Evolutionary conservation across 1,139 yeast genomes (phyloP).

Genomic region (Taphrina wiesneri): DNA sequence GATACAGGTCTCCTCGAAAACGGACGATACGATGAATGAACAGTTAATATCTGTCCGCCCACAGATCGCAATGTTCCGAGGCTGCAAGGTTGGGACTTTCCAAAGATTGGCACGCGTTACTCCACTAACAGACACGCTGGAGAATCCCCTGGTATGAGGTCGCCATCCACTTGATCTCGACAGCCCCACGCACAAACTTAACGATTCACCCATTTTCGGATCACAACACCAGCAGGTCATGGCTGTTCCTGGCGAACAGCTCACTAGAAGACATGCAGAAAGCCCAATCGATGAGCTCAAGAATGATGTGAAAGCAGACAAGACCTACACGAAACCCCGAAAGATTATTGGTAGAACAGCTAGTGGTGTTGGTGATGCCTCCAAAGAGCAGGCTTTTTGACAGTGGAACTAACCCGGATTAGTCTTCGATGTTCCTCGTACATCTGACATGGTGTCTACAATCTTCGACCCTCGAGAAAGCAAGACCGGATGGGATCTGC

Average conservation of each 20-base stretch:
- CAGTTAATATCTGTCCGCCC: no score
- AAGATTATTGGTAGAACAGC: constrained; percentile 28
- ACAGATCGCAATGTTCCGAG: no score
- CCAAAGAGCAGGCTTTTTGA: background rate
- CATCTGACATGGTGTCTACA: constrained; percentile 84
- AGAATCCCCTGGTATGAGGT: background rate
- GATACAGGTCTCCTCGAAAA: background rate
- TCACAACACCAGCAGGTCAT: background rate
- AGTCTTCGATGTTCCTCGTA: constrained; percentile 67
- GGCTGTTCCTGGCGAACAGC: constrained; percentile 6
- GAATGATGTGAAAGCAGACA: background rate
- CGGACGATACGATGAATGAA: background rate
- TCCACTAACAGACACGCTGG: background rate
- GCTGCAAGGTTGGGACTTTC: no score
- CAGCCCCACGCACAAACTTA: background rate
- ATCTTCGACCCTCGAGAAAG: constrained; percentile 63
- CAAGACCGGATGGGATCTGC: constrained; percentile 66
- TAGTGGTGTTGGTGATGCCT: constrained; percentile 9
- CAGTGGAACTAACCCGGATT: background rate
- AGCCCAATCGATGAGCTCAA: background rate
- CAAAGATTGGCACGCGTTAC: no score
- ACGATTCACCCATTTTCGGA: background rate
- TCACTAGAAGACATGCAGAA: background rate
- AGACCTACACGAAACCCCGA: background rate
- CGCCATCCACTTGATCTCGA: background rate